phyloP scores from a whole-genome alignment of 306 rosid genomes.

The Medicago ruthenica region DNA sequence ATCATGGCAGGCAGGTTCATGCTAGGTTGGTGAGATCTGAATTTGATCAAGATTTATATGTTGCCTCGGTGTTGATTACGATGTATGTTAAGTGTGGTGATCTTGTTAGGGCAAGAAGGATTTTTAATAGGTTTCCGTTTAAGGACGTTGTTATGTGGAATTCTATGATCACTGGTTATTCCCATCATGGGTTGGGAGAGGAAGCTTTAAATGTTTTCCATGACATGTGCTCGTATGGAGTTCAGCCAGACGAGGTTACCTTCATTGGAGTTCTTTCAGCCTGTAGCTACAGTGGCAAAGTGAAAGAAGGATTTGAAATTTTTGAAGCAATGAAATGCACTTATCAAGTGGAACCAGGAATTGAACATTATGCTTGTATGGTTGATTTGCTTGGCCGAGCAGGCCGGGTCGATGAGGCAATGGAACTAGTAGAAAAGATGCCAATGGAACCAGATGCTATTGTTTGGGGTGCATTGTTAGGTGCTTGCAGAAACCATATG shows the following conservation, averaged over 20 bases:
- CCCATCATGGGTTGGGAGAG: constrained; percentile 69
- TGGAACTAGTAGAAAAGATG: constrained; percentile 61
- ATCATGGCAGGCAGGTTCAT: constrained; percentile 61
- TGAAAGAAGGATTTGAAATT: constrained; percentile 53
- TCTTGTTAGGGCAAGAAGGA: constrained; percentile 55
- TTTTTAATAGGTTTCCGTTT: constrained; percentile 52
- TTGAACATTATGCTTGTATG: constrained; percentile 69
- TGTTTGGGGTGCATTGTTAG: constrained; percentile 68
- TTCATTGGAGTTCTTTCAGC: constrained; percentile 75
- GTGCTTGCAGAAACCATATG: constrained; percentile 64
- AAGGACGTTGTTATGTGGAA: constrained; percentile 74
- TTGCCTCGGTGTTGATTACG: constrained; percentile 61
- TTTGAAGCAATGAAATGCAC: constrained; percentile 58
- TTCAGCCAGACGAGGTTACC: constrained; percentile 59
- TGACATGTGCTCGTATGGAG: constrained; percentile 58
- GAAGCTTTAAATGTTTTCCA: constrained; percentile 57
- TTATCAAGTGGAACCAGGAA: constrained; percentile 57
- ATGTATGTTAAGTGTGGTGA: constrained; percentile 70
- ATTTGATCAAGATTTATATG: constrained; percentile 56
- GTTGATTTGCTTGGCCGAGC: constrained; percentile 72
- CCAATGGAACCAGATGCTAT: constrained; percentile 70
- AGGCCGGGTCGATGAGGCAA: constrained; percentile 62
- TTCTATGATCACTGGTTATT: constrained; percentile 71
- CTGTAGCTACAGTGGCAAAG: constrained; percentile 64
- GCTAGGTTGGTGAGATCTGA: constrained; percentile 55